Base-by-base conservation (phyloP, 345 rosid species). In the Punica granatum region DNA sequence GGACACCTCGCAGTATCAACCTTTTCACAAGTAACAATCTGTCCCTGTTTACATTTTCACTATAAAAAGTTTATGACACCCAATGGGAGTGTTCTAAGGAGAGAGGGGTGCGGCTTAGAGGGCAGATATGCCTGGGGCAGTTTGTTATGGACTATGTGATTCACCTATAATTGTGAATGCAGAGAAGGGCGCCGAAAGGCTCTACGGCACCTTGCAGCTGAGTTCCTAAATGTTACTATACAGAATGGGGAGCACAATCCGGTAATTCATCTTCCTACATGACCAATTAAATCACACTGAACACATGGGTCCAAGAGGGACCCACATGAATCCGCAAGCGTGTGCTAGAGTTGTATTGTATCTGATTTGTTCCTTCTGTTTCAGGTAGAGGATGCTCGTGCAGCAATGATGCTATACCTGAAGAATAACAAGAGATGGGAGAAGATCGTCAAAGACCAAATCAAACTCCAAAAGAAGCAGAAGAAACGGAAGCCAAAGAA, bases 211-310 rank as follows among this genome's bases (percentile, higher is more conserved):
- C 88, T 94, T 53, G 95, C 96, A 35, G 59, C 88, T 0, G 96
- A 94, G 80, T 73, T 89, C 78, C 86, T 94, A 67, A 91, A 87
- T n/a, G 88, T 82, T 43, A 81, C 86, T 62, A 94, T 94, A 73
- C 99, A 94, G 76, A 83, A 78, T 56, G 97, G 99, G 67, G 97
- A 94, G 82, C 99, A 94, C 72, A 91, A 97, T 67, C 85, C 99
- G 56, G 99, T 94, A 78, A 89, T 88, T 78, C 51, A 23, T 67
- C 46, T 54, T 48, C 13, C 31, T 67, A 33, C 60, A 19, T 16
- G 12, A 31, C 14, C 19, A 18, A 44, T 36, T 36, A 34, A 28
- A 46, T 23, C 23, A 13, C n/a, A 46, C 19, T n/a, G 59, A 49
- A 46, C 44, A 21, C 44, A n/a, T 18, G 9, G n/a, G 35, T n/a